These are phyloP conservation scores for Austroboletus olivaceoglutinosus DNA, from an alignment of 1,284 basidiomycete genomes.

Conservation along the genomic window DNA sequence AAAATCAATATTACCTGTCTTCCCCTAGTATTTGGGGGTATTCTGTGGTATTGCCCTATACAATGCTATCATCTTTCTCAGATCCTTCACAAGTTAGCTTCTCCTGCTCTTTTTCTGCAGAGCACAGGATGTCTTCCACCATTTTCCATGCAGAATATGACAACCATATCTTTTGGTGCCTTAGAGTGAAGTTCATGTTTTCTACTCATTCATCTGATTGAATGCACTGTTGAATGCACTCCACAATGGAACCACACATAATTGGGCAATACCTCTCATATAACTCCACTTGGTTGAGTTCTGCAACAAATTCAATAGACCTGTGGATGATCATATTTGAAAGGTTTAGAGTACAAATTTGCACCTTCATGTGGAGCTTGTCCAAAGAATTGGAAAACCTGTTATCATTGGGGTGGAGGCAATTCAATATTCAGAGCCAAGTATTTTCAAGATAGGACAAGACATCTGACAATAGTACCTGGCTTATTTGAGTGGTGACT, in stretches of 20 bases:
- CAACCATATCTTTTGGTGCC: slow-evolving; percentile 71
- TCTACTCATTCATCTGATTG: slow-evolving; percentile 75
- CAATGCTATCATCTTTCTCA: slow-evolving; percentile 54
- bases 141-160: slow-evolving; percentile 80
- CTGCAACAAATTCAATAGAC: slow-evolving; percentile 66
- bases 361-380: slow-evolving; percentile 77
- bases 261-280: slow-evolving; percentile 77
- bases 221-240: slow-evolving; percentile 70
- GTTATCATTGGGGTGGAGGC: slow-evolving; percentile 89
- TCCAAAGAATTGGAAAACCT: slow-evolving; percentile 86
- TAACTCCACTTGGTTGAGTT: slow-evolving; percentile 65
- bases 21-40: slow-evolving; percentile 49
- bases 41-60: slow-evolving; percentile 59
- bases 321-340: slow-evolving; percentile 70
- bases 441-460: slow-evolving; percentile 64
- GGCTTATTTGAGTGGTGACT: slow-evolving; percentile 81
- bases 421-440: slow-evolving; percentile 75
- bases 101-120: slow-evolving; percentile 64
- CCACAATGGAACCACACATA: slow-evolving; percentile 65
- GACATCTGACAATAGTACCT: slow-evolving; percentile 69
- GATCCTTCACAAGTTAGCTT: slow-evolving; percentile 43
- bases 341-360: slow-evolving; percentile 73
- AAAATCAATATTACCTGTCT: slow-evolving; percentile 36
- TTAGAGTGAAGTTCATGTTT: slow-evolving; percentile 70
- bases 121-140: slow-evolving; percentile 77